phyloP scores from a whole-genome alignment of 345 rosid genomes.

The Eucalyptus grandis region DNA sequence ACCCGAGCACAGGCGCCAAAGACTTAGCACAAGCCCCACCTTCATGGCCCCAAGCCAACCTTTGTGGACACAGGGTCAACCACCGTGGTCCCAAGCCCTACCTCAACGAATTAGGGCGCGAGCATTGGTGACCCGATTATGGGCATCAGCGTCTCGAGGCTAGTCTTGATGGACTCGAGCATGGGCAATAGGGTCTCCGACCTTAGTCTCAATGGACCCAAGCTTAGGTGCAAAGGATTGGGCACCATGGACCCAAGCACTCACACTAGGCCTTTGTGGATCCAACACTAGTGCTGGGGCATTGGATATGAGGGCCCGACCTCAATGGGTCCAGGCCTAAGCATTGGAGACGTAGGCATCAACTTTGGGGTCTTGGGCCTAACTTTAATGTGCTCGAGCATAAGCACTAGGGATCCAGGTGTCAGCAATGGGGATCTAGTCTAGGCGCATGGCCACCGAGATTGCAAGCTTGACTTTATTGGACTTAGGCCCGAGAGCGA shows the following conservation, averaged over 20 bases:
- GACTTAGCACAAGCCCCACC: too few species aligned
- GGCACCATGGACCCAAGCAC: too few species aligned
- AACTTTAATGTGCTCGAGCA: too few species aligned
- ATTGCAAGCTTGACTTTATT: too few species aligned
- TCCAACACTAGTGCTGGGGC: too few species aligned
- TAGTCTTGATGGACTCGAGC: too few species aligned
- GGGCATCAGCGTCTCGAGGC: fast-evolving
- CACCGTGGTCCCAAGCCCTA: not conserved
- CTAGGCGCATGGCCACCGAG: too few species aligned
- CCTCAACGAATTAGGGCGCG: fast-evolving
- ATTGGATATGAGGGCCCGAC: fast-evolving
- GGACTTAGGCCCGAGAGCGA: fast-evolving
- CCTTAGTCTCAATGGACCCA: too few species aligned
- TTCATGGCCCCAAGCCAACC: too few species aligned
- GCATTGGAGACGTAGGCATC: fast-evolving
- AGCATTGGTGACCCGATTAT: fast-evolving
- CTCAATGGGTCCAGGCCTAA: fast-evolving
- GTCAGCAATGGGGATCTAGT: fast-evolving
- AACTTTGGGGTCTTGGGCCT: too few species aligned
- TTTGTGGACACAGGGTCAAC: fast-evolving
- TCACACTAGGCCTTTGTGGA: too few species aligned
- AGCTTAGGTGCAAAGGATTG: too few species aligned
- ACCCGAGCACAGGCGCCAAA: fast-evolving
- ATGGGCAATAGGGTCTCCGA: fast-evolving
- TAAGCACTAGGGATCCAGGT: fast-evolving